Evolutionary conservation across 208 protist species (phyloP).

Genomic region (Acanthamoeba polyphaga): DNA sequence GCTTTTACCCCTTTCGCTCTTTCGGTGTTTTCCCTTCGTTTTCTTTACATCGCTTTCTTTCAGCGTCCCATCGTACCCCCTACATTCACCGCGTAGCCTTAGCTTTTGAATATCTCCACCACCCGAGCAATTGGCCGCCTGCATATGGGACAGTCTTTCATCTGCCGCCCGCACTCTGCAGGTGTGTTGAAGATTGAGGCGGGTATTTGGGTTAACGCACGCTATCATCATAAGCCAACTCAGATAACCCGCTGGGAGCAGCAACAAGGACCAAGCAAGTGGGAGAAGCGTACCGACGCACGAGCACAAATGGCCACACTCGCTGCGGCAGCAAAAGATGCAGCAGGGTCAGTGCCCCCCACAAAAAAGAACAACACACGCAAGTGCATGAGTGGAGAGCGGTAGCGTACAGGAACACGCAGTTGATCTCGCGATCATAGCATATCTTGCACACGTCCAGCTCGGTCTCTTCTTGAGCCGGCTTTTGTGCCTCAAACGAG

Average conservation of each 20-base stretch:
- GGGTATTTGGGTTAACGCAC: no score
- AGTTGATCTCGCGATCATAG: slow-evolving; percentile 18
- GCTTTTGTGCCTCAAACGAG: background rate
- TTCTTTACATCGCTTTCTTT: no score
- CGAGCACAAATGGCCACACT: slow-evolving; percentile 20
- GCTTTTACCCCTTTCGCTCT: no score
- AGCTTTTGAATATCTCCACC: slow-evolving; percentile 15
- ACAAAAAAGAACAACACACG: background rate
- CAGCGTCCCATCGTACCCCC: no score
- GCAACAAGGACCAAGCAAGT: background rate
- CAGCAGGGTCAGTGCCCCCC: no score
- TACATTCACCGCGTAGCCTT: no score
- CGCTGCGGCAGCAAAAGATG: background rate
- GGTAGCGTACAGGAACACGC: background rate
- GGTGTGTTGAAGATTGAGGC: no score
- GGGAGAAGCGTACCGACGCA: background rate
- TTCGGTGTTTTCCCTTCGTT: no score
- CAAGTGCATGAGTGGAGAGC: background rate
- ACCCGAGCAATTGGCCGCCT: background rate
- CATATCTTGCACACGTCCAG: slow-evolving; percentile 8
- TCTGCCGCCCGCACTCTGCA: background rate
- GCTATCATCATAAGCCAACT: background rate
- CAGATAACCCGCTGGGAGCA: background rate
- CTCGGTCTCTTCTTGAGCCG: background rate
- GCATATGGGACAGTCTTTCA: slow-evolving; percentile 1